These are phyloP conservation scores for Populus alba DNA, from an alignment of 345 rosid species.

Conservation along the genomic window DNA sequence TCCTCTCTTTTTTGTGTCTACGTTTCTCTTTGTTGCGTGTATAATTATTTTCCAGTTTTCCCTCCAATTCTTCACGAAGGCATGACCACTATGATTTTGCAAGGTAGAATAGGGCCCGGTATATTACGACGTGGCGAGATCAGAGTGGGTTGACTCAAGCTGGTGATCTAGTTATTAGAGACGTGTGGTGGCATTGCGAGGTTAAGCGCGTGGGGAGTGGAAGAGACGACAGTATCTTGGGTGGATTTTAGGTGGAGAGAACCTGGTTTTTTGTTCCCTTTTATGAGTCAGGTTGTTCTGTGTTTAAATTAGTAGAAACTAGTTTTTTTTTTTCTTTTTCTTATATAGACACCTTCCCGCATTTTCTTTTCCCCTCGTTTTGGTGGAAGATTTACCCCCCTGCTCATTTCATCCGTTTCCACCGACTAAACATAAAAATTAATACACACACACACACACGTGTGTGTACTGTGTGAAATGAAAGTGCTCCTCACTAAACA, in stretches of 20 bases:
- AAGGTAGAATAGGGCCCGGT: constrained; percentile 11
- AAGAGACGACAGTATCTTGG: not conserved
- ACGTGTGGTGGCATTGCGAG: not conserved
- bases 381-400: not conserved
- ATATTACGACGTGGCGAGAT: constrained; percentile 18
- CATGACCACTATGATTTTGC: constrained; percentile 8
- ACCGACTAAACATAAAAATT: too few species aligned
- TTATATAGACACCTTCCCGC: not conserved
- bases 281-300: constrained; percentile 2
- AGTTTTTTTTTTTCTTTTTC: not conserved
- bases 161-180: not conserved
- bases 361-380: not conserved
- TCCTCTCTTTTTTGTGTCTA: not conserved
- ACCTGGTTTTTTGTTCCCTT: constrained; percentile 6
- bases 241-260: constrained; percentile 19
- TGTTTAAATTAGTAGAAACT: not conserved
- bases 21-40: not conserved
- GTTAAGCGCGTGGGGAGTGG: constrained; percentile 18
- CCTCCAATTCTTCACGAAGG: constrained; percentile 35
- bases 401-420: not conserved
- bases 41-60: constrained; percentile 17
- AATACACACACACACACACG: too few species aligned
- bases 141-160: not conserved
- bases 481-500: too few species aligned
- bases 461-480: too few species aligned